A percentile compares a stretch with the other conserved stretches of the same genome.
phyloP scores from a whole-genome alignment of 805 yeast genomes.

The Candida yuanshanica region DNA sequence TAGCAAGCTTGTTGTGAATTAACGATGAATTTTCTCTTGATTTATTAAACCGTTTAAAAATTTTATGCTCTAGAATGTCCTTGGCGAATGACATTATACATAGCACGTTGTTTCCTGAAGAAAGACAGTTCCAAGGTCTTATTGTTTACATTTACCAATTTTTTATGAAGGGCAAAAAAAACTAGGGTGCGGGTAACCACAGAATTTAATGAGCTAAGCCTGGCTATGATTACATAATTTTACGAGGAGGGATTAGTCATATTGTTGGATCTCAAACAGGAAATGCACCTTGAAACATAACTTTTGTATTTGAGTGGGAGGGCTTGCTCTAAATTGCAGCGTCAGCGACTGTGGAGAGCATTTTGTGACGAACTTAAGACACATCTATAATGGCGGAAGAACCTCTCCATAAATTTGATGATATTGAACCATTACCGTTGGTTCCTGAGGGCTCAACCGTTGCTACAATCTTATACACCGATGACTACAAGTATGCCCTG shows the following conservation, averaged over 20 bases:
- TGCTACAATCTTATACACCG: constrained; percentile 65
- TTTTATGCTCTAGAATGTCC: constrained; percentile 4
- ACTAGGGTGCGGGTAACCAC: too few species aligned
- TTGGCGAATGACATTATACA: constrained; percentile 8
- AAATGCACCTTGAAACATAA: neutral
- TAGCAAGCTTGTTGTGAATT: constrained; percentile 15
- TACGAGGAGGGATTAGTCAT: too few species aligned
- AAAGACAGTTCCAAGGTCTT: too few species aligned
- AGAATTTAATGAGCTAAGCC: too few species aligned
- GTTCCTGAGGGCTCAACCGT: constrained; percentile 41
- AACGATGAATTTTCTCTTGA: neutral
- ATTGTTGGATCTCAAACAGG: neutral
- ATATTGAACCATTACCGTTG: constrained; percentile 37
- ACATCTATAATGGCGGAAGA: neutral
- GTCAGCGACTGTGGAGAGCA: neutral
- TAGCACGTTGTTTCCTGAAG: too few species aligned
- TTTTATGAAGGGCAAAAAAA: too few species aligned
- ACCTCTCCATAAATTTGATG: constrained; percentile 30
- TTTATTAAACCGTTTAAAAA: neutral
- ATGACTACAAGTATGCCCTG: constrained; percentile 60
- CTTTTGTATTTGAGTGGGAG: neutral
- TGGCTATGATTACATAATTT: too few species aligned
- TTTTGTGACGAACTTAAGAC: too few species aligned
- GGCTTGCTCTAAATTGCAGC: neutral
- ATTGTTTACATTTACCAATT: too few species aligned